These are phyloP conservation scores for Lanmaoa pseudosensibilis DNA, from an alignment of 768 basidiomycete genomes.

Conservation along the genomic window DNA sequence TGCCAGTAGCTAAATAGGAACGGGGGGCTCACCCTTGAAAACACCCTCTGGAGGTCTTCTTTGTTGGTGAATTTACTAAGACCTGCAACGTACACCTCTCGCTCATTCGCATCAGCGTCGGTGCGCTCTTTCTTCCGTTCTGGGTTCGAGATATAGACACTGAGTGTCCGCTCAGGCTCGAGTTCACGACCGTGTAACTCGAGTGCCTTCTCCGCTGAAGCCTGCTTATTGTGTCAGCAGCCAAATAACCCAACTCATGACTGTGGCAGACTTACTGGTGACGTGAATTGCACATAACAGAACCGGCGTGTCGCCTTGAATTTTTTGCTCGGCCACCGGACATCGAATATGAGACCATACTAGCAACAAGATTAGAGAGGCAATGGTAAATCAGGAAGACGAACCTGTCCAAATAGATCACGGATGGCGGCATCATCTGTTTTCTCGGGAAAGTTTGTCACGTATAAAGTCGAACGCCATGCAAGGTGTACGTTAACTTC, in stretches of 20 bases:
- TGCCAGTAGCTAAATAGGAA: neutral
- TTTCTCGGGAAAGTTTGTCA: slow-evolving; percentile 92
- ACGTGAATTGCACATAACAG: slow-evolving; percentile 90
- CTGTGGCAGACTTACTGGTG: slow-evolving; percentile 57
- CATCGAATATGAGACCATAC: slow-evolving; percentile 92
- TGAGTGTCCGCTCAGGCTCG: slow-evolving; percentile 64
- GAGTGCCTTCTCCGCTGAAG: slow-evolving; percentile 73
- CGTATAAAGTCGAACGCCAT: slow-evolving; percentile 92
- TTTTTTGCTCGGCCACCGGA: slow-evolving; percentile 98
- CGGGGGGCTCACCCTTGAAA: slow-evolving; percentile 60
- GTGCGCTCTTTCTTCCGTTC: slow-evolving; percentile 86
- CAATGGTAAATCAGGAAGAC: slow-evolving; percentile 11
- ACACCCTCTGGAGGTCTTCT: slow-evolving; percentile 75
- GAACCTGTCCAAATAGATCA: slow-evolving; percentile 74
- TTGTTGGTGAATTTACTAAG: slow-evolving; percentile 77
- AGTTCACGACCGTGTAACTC: slow-evolving; percentile 77
- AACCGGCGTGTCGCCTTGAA: slow-evolving; percentile 90
- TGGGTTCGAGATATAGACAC: slow-evolving; percentile 88
- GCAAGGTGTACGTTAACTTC: slow-evolving; percentile 87
- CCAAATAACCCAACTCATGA: neutral
- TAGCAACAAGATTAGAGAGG: slow-evolving; percentile 31
- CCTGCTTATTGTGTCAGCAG: slow-evolving; percentile 35
- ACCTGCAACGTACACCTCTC: slow-evolving; percentile 87
- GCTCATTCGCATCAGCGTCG: slow-evolving; percentile 79
- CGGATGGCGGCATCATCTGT: slow-evolving; percentile 77